Evolutionary conservation across 805 yeast genomes (phyloP), one percentile per base, ranked within the genome.

Genomic region (Metschnikowia colocasiae): DNA sequence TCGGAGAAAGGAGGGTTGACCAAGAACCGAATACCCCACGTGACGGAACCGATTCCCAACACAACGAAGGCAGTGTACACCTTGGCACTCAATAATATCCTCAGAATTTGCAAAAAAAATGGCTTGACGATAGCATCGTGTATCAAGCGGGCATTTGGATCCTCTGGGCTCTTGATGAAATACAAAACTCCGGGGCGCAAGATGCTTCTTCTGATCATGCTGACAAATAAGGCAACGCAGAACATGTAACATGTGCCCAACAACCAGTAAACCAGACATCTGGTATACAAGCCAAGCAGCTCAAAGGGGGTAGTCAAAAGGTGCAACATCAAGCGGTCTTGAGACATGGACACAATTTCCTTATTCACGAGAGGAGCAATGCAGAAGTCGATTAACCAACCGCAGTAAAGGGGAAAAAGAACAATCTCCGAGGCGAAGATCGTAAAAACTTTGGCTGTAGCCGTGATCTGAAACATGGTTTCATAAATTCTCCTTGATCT

Each of bases 141-240:
- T 35, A 92, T 76, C 10, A 94, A 78, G 54, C 92, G 81, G 39
- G 89, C 83, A 56, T 87, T 85, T 33, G 96, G 96, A 61, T 94
- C 97, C 57, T 90, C 97, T 4, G 97, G 96, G 19, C 96, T 89
- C 57, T 96, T 78, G 50, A 94, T 86, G 68, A 94, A 94, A 63
- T 82, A 94, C 40, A 94, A 71, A 7, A 88, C 96, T 10, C 99
- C 99, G 0, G 86, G 84, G 47, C 99, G 78, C 49, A 92, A 74
- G 33, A 89, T 81, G 49, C 72, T 67, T 38, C 77, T 69, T 51
- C 99, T 75, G 18, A 83, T 76, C 90, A 90, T 84, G 16, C 95
- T 87, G 26, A 92, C 90, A 65, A 81, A 92, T 41, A 85, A 69
- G 1, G 97, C 96, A 68, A 94, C 83, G 57, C 81, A 73, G 52